Percentiles rank a stretch among this genome's conserved stretches.
Evolutionary conservation across 2,329 filamentous ascomycete species (phyloP).

Genomic region (Paracorniculantispora psalliotae): DNA sequence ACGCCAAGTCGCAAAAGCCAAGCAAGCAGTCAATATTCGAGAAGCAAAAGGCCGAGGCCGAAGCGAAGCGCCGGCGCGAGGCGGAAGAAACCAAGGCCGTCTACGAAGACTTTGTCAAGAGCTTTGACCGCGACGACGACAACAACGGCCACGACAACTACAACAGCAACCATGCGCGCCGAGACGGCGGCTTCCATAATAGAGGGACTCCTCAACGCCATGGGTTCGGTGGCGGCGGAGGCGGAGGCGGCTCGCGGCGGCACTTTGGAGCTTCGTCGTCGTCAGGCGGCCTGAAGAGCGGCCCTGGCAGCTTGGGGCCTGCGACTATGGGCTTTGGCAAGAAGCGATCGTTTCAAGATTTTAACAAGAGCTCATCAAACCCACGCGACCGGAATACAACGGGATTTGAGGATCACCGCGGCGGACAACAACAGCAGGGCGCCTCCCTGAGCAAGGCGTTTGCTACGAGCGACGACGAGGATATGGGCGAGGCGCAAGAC

Average conservation of each 20-base stretch:
- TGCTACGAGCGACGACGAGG: slow-evolving; percentile 59
- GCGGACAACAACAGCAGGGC: slow-evolving; percentile 24
- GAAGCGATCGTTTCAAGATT: slow-evolving; percentile 47
- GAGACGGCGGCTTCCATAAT: background rate
- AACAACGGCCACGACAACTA: slow-evolving; percentile 30
- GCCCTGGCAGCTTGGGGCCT: slow-evolving; percentile 58
- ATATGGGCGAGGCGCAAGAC: slow-evolving; percentile 36
- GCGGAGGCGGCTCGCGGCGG: slow-evolving; percentile 43
- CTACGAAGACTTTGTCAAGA: slow-evolving; percentile 83
- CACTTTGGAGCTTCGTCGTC: slow-evolving; percentile 52
- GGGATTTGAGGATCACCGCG: slow-evolving; percentile 35
- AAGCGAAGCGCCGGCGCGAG: slow-evolving; percentile 80
- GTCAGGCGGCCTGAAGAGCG: slow-evolving; percentile 51
- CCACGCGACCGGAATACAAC: slow-evolving; percentile 25
- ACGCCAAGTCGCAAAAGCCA: slow-evolving; percentile 72
- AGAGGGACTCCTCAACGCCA: slow-evolving; percentile 21
- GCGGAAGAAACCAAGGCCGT: slow-evolving; percentile 83
- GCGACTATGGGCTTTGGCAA: slow-evolving; percentile 44
- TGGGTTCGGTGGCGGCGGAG: slow-evolving; percentile 24
- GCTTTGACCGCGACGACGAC: slow-evolving; percentile 59
- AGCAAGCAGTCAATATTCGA: slow-evolving; percentile 85
- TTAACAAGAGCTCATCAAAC: slow-evolving; percentile 28
- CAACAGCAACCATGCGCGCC: slow-evolving; percentile 9
- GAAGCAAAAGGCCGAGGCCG: slow-evolving; percentile 80
- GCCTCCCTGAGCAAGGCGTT: slow-evolving; percentile 60